Evolutionary conservation across 148 eudicot species (phyloP), one percentile per base, ranked within the genome.

Genomic region (Camellia japonica): DNA sequence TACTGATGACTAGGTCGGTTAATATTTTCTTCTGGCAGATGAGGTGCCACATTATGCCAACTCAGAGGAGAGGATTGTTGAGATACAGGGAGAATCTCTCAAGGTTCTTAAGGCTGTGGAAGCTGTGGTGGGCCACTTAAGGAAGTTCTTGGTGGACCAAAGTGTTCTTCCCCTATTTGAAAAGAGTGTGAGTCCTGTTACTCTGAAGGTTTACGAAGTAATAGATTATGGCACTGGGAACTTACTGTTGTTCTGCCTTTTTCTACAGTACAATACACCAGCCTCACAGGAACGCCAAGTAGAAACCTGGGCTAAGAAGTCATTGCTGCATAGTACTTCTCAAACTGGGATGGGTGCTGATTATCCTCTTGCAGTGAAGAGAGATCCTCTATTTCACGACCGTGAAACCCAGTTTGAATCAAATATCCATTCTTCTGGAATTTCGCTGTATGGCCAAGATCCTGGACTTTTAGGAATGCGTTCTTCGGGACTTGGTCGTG

Each of bases 121-220:
- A 85, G 87, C 90, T 77, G 98, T 93, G 71, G 83, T 91, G 74
- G 94, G 92, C 65, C 98, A 93, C 81, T 84, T 96, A 67, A 93
- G 99, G 83, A 96, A 91, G 82, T 96, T 92, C 81, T 85, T 96
- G 90, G 95, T 93, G 67, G 98, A 96, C 85, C 98, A 91, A 46
- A 87, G 92, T 55, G 87, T 96, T 78, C 89, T 96, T 78, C 89
- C 97, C 77, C 84, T 96, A 46, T 93, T 92, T 87, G 98, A 96
- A 82, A 93, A 90, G 84, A 82, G 73, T 75, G 98, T 95, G 85
- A 93, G 97, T 82, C 56, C 47, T 38, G 30, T 67, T 63, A 16
- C 20, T 61, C 42, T 69, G 68, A 2, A 59, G 75, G 44, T 62
- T 75, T 68, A 16, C 38, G 0, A n/a, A 52, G 8, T 65, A 42